A percentile compares a stretch with the other conserved stretches of the same genome.
Evolutionary conservation across 2,329 filamentous ascomycete species (phyloP).

Genomic region (Cryphonectria parasitica): DNA sequence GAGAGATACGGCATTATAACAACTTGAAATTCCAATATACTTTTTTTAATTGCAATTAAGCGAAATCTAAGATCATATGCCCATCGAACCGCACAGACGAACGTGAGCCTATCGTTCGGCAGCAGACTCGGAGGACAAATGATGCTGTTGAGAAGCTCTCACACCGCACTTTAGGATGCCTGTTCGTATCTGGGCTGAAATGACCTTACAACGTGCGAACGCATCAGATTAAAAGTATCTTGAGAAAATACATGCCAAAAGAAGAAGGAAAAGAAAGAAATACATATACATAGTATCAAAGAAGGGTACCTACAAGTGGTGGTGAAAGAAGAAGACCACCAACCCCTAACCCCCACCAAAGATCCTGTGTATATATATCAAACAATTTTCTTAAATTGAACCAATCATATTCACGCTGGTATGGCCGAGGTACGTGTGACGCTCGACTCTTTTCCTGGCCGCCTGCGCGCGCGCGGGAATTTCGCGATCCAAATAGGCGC

Average conservation of each 20-base stretch:
- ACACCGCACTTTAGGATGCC: not conserved
- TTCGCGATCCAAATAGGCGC: constrained; percentile 5
- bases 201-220: too few species aligned
- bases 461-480: not conserved
- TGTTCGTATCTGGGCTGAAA: too few species aligned
- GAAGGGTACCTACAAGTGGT: too few species aligned
- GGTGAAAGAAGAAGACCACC: not conserved
- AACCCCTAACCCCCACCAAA: not conserved
- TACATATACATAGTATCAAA: too few species aligned
- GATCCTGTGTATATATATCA: not conserved
- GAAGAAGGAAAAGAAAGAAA: too few species aligned
- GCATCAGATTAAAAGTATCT: too few species aligned
- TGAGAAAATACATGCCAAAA: not conserved
- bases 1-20: not conserved
- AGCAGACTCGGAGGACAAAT: not conserved
- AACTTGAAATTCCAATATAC: not conserved
- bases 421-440: constrained; percentile 28
- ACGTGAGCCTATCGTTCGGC: not conserved
- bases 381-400: not conserved
- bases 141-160: not conserved
- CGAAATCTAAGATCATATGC: not conserved
- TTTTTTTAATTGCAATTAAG: not conserved
- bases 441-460: constrained; percentile 3
- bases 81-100: not conserved
- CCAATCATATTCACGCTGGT: constrained; percentile 26